Percentiles rank a stretch among this genome's conserved stretches.
phyloP scores from a whole-genome alignment of 805 yeast genomes.

The Wickerhamomyces canadensis region DNA sequence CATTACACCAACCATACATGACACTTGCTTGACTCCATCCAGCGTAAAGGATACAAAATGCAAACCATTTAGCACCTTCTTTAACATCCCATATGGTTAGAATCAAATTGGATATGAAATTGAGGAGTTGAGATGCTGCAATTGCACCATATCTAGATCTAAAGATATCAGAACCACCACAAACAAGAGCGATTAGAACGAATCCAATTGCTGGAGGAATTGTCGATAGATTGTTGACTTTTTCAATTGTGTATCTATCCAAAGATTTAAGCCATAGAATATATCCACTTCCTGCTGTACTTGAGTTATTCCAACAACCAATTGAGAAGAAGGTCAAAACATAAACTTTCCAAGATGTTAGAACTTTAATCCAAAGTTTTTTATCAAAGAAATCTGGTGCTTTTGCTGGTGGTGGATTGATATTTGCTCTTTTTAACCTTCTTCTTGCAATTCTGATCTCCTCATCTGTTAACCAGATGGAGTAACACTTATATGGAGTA shows the following conservation, averaged over 20 bases:
- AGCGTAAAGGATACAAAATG: conserved; percentile 47
- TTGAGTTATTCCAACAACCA: conserved; percentile 52
- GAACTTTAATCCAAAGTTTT: conserved; percentile 45
- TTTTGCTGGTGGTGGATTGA: conserved; percentile 22
- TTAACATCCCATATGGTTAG: conserved; percentile 53
- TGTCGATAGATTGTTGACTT: conserved; percentile 42
- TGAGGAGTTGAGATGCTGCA: conserved; percentile 44
- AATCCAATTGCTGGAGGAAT: conserved; percentile 50
- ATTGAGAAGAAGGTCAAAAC: conserved; percentile 45
- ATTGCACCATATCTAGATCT: conserved; percentile 52
- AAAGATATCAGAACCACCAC: conserved; percentile 40
- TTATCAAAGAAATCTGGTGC: conserved; percentile 33
- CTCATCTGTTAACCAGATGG: conserved; percentile 46
- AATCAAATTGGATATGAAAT: conserved; percentile 44
- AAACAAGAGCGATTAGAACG: conserved; percentile 4
- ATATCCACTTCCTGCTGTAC: conserved; percentile 46
- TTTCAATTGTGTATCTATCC: conserved; percentile 31
- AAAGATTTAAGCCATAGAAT: conserved; percentile 44
- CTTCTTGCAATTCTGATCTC: conserved; percentile 48
- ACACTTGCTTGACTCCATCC: conserved; percentile 63
- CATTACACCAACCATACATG: conserved; percentile 52
- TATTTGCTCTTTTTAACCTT: conserved; percentile 32
- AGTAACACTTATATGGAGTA: conserved; percentile 52
- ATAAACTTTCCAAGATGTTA: conserved; percentile 53
- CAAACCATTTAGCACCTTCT: conserved; percentile 55